These are phyloP conservation scores for Quercus berberidifolia DNA, from an alignment of 306 rosid species.

Conservation along the genomic window DNA sequence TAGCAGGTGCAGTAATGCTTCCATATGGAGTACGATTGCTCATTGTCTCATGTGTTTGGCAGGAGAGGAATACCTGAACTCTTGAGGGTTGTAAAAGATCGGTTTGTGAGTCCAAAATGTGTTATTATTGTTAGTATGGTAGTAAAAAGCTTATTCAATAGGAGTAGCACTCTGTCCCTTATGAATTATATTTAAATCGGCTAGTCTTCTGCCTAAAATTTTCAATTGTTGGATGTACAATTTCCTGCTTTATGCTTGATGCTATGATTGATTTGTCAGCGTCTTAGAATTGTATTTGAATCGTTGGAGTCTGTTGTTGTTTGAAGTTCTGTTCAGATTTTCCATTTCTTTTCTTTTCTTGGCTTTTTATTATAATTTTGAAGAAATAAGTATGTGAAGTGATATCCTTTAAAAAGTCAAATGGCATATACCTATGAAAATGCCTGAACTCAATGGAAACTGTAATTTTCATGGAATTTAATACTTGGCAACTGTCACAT, in stretches of 20 bases:
- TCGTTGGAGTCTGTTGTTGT: background rate
- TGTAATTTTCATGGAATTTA: background rate
- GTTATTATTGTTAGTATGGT: background rate
- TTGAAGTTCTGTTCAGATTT: background rate
- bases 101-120: background rate
- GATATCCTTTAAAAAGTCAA: background rate
- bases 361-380: background rate
- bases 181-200: background rate
- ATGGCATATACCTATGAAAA: background rate
- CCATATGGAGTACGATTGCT: no score
- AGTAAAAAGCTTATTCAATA: background rate
- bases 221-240: background rate
- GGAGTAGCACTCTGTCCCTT: background rate
- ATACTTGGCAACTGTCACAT: background rate
- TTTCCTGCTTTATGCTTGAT: background rate
- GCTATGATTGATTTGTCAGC: no score
- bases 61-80: no score
- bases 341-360: no score
- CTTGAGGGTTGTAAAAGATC: no score
- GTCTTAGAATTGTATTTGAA: no score
- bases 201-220: background rate
- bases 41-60: no score
- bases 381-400: background rate
- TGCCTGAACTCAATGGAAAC: background rate
- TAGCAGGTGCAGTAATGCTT: no score